Evolutionary conservation across 768 basidiomycete species (phyloP), one percentile per base, ranked within the genome.

Genomic region (Amanita thiersii): DNA sequence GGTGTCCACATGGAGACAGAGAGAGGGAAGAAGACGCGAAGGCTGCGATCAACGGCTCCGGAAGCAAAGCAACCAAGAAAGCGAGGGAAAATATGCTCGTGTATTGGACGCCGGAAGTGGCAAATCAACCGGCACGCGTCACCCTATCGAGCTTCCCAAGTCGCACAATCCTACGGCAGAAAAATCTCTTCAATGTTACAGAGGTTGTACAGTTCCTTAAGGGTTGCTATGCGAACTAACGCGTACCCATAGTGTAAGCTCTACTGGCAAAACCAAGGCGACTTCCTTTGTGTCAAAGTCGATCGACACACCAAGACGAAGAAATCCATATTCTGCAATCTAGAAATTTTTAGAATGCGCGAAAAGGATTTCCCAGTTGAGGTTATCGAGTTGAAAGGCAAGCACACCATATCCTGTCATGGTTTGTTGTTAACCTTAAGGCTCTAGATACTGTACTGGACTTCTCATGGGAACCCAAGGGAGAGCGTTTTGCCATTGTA

Each of bases 381-480:
- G 60, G 92, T 96, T 28, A 81, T 98, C 39, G 96, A 99, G 63
- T 72, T 94, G 38, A 99, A 98, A 73, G 93, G 91, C 91, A 38
- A 40, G 54, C 46, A 19, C 18, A 31, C 24, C 36, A 45, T 21
- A 40, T 25, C 28, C 12, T 26, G 30, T 20, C 30, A 11, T 39
- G 5, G 12, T 28, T n/a, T 28, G 2, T 21, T 4, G 30, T 11
- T 31, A 30, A n/a, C 35, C 3, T 15, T 8, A 20, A 24, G 21
- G 30, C 10, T 30, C 29, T 56, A 91, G 94, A 97, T 61, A 80
- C 90, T 26, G 94, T 94, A 28, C 82, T 81, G 40, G 91, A 94
- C 53, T 98, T 99, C 61, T 90, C 91, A 34, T 98, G 96, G 96
- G 96, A 98, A 61, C 94, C 96, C n/a, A 85, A 84, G 59, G 91